Base-by-base conservation (phyloP, 1,284 basidiomycete species). In the Leccinum ponderosum region DNA sequence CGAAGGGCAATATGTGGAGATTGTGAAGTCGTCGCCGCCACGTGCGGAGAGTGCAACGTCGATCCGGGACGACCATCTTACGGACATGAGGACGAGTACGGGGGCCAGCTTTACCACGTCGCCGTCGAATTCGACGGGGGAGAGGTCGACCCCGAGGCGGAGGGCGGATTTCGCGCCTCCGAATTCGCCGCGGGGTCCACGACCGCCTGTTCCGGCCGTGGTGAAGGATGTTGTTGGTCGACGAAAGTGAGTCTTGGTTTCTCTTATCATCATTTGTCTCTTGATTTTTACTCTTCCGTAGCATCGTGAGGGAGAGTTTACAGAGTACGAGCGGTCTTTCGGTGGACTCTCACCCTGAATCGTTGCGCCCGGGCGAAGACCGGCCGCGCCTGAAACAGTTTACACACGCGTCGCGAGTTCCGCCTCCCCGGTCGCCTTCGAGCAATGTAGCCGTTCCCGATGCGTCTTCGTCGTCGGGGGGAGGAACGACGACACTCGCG, bases 361-460 rank as follows among this genome's bases (percentile, higher is more conserved):
- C 72, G 29, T 53, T 72, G 33, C 66, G 72, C 6, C 69, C 73
- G 6, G 61, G 64, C 7, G 69, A 68, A 44, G 67, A 76, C 17
- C 80, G 83, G 15, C 86, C 89, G 44, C 82, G 87, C 29, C 73
- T 93, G n/a, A 89, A 91, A 31, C 87, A 86, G 44, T 91, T 93
- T 69, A 90, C 85, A 5, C 84, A 83, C 65, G 84, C 87, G 25
- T 80, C 82, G 31, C 83, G 86, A n/a, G 87, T 90, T 22, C 87
- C 87, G 35, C 78, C 83, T 3, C 85, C 87, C 42, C 80, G 64
- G 62, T 76, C 78, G 55, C 73, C 75, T 53, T 72, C 72, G 66
- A 72, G 66, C 62, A 70, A 65, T 17, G 69, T 68, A 33, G 71
- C 62, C 17, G 72, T 68, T 56, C 69, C 67, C 51, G 73, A 63